phyloP scores from a whole-genome alignment of 106 monocot species.

The Iris macrosiphon region DNA sequence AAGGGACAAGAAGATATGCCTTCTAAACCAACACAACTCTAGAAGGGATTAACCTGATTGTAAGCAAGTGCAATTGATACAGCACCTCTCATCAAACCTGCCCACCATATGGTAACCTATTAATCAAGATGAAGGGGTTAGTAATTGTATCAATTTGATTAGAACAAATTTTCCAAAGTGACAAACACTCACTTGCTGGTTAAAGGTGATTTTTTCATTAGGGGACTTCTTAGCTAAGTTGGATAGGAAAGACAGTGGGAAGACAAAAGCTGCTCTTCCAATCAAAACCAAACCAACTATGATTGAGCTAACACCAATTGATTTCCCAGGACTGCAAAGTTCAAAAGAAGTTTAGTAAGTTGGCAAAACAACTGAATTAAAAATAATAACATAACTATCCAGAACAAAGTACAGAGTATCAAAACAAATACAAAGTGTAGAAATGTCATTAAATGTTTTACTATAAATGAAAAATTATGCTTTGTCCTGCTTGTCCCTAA shows the following conservation, averaged over 20 bases:
- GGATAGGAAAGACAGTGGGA: constrained; percentile 38
- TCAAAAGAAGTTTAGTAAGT: no score
- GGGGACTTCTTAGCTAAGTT: constrained; percentile 31
- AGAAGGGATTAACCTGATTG: constrained; percentile 47
- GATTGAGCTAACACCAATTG: constrained; percentile 27
- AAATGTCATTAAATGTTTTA: no score
- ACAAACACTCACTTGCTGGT: constrained; percentile 29
- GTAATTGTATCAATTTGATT: neutral
- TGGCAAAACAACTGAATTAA: no score
- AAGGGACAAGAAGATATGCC: no score
- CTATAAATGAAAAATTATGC: no score
- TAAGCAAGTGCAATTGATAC: constrained; percentile 95
- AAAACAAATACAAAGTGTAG: no score
- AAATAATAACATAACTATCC: neutral
- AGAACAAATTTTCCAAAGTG: neutral
- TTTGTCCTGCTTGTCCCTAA: no score
- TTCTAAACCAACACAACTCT: no score
- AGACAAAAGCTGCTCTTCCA: constrained; percentile 48
- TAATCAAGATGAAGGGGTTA: neutral
- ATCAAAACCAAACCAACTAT: constrained; percentile 34
- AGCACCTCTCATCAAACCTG: constrained; percentile 91
- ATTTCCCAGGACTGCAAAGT: constrained; percentile 33
- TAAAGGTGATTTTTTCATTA: constrained; percentile 49
- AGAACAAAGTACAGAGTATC: no score
- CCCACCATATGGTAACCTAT: constrained; percentile 91